phyloP scores from a whole-genome alignment of 345 rosid genomes.

The Linum trigynum region DNA sequence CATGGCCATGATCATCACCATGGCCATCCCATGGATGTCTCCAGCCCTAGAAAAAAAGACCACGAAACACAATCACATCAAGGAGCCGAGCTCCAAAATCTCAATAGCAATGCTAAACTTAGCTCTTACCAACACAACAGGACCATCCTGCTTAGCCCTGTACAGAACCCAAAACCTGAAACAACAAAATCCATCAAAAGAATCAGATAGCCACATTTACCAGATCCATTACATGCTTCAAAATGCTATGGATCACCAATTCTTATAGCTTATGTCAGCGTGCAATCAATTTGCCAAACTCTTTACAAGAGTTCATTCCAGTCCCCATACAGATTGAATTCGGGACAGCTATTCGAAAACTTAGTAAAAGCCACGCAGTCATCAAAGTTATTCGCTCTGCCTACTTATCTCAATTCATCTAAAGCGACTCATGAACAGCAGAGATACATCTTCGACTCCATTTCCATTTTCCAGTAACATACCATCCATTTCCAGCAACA shows the following conservation, averaged over 20 bases:
- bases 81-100: not conserved
- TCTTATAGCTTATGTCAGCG: no score
- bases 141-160: constrained; percentile 94
- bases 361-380: no score
- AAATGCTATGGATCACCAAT: not conserved
- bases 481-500: no score
- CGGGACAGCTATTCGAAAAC: no score
- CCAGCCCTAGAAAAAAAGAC: constrained; percentile 57
- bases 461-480: no score
- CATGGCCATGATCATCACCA: constrained; percentile 62
- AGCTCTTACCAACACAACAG: constrained; percentile 71
- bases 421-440: no score
- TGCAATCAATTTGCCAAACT: no score
- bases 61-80: not conserved
- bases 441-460: no score
- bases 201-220: not conserved
- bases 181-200: constrained; percentile 1
- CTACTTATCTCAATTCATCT: no score
- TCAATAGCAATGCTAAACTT: not conserved
- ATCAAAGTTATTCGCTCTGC: no score
- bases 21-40: constrained; percentile 99
- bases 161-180: constrained; percentile 94
- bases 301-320: no score
- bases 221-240: not conserved
- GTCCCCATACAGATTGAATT: no score